These are phyloP conservation scores for Aspergillus wentii DNA, from an alignment of 495 filamentous ascomycete genomes.

Conservation along the genomic window DNA sequence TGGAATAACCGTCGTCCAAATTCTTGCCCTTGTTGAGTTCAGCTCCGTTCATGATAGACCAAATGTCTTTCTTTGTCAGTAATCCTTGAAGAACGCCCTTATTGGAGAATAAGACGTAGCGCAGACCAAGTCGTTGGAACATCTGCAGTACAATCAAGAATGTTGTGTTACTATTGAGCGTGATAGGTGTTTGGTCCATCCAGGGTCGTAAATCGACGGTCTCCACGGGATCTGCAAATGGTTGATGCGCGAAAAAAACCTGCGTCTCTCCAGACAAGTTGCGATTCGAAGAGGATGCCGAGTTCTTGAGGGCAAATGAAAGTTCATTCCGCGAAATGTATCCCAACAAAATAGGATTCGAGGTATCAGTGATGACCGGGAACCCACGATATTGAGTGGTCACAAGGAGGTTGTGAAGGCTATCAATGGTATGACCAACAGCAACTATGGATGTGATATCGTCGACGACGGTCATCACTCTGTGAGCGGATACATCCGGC, in stretches of 20 bases:
- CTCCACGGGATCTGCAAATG: constrained; percentile 69
- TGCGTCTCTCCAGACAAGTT: constrained; percentile 66
- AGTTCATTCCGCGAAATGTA: constrained; percentile 95
- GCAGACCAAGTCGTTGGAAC: constrained; percentile 88
- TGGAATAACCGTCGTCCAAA: constrained; percentile 27
- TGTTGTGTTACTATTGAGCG: constrained; percentile 66
- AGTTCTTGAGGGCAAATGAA: constrained; percentile 64
- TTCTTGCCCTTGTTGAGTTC: constrained; percentile 50
- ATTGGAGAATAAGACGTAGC: constrained; percentile 85
- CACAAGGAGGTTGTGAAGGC: constrained; percentile 61
- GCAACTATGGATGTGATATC: constrained; percentile 86
- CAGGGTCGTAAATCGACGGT: constrained; percentile 87
- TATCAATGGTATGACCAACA: constrained; percentile 75
- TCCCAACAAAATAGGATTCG: constrained; percentile 67
- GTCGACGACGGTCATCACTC: constrained; percentile 89
- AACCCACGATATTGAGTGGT: constrained; percentile 84
- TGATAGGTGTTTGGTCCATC: constrained; percentile 98
- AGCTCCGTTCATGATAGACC: constrained; percentile 81
- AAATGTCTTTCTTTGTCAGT: constrained; percentile 98
- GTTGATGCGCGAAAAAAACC: constrained; percentile 77
- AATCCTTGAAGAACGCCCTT: constrained; percentile 77
- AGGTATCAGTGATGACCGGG: constrained; percentile 75
- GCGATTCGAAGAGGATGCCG: constrained; percentile 37
- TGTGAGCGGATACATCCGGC: constrained; percentile 76
- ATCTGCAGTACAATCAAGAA: constrained; percentile 80